Conservation (phyloP, 352 stramenopile species). For the Plasmopara halstedii region DNA sequence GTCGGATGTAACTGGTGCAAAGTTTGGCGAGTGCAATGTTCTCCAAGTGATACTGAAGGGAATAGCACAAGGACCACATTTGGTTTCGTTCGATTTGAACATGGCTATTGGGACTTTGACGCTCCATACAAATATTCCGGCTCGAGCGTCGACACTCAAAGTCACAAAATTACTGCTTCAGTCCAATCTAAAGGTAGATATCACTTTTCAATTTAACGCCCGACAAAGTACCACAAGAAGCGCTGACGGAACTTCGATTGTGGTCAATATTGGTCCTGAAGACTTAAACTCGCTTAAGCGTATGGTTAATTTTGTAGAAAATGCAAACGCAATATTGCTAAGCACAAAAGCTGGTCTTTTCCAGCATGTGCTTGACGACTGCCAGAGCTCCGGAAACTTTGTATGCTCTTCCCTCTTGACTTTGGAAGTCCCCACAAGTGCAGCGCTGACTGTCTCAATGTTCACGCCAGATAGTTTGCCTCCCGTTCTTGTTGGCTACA, state of each 20-base stretch:
- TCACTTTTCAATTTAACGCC: constrained; percentile 18
- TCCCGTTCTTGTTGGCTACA: constrained; percentile 48
- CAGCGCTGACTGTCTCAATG: constrained; percentile 19
- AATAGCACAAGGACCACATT: constrained; percentile 28
- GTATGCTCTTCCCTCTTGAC: constrained; percentile 26
- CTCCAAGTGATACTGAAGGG: constrained; percentile 31
- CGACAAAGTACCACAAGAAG: constrained; percentile 36
- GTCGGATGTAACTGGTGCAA: constrained; percentile 26
- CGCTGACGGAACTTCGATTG: constrained; percentile 28
- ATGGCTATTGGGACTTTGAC: constrained; percentile 34
- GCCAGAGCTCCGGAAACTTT: constrained; percentile 19
- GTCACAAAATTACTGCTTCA: constrained; percentile 41
- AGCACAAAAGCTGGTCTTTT: constrained; percentile 24
- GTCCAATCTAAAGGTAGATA: constrained; percentile 11
- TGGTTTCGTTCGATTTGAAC: constrained; percentile 42
- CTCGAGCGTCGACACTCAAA: constrained; percentile 36
- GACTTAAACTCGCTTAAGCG: constrained; percentile 51
- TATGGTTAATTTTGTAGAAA: constrained; percentile 21
- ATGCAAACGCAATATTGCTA: constrained; percentile 1
- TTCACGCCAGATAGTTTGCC: constrained; percentile 41
- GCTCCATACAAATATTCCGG: constrained; percentile 25
- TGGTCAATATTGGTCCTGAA: constrained; percentile 28
- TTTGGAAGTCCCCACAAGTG: constrained; percentile 5
- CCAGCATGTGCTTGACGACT: constrained; percentile 40
- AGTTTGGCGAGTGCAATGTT: constrained; percentile 41